A percentile compares a stretch with the other conserved stretches of the same genome.
These are phyloP conservation scores for Cinnamomum micranthum DNA, from an alignment of 164 flowering plant species.

Conservation along the genomic window DNA sequence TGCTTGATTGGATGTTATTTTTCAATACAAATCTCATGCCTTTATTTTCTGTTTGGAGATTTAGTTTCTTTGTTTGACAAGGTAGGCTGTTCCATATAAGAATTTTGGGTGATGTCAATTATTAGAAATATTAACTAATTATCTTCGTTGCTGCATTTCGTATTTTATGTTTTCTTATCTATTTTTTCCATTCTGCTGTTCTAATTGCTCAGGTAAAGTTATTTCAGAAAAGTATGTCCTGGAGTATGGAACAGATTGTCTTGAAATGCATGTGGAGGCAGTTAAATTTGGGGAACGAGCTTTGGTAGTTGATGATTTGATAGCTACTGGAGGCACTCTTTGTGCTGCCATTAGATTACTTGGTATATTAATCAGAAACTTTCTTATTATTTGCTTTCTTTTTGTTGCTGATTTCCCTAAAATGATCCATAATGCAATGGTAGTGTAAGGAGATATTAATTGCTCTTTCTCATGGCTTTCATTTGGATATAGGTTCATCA, in stretches of 20 bases:
- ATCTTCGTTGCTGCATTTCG: neutral
- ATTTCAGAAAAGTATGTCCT: conserved; percentile 73
- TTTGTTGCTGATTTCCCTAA: no score
- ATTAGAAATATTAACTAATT: no score
- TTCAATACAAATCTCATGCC: no score
- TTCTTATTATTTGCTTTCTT: no score
- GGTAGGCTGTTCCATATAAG: no score
- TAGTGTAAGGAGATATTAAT: no score
- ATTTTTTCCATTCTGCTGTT: neutral
- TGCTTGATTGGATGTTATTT: no score
- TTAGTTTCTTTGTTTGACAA: no score
- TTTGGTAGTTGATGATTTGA: conserved; percentile 88
- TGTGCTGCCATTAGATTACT: conserved; percentile 82
- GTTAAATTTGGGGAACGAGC: conserved; percentile 77
- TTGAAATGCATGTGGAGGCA: conserved; percentile 97
- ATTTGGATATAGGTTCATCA: no score
- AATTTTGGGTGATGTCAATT: neutral
- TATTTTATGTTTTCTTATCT: neutral
- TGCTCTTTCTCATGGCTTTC: no score
- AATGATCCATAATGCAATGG: no score
- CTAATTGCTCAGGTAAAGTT: conserved; percentile 56
- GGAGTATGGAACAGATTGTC: conserved; percentile 93
- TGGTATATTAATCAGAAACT: conserved; percentile 29
- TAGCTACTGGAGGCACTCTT: conserved; percentile 93
- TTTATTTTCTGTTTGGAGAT: no score